phyloP scores from a whole-genome alignment of 441 rosid genomes.

The Adansonia gregorii region DNA sequence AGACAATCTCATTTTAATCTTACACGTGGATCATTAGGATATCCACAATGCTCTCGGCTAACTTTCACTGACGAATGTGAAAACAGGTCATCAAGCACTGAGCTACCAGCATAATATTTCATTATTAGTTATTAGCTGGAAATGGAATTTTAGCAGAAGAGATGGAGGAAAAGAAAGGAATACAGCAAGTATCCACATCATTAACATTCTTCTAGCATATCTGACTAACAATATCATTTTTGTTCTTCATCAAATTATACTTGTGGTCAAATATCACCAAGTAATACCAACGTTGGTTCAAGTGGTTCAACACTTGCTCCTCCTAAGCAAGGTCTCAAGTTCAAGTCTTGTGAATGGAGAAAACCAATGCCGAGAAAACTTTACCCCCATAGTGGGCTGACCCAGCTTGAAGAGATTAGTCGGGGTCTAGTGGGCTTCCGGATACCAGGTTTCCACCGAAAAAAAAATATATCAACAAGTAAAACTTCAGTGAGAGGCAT shows the following conservation, averaged over 20 bases:
- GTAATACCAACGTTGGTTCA: too few species aligned
- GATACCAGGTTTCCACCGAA: too few species aligned
- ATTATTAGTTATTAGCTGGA: conserved; percentile 16
- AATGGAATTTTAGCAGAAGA: not conserved
- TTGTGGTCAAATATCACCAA: not conserved
- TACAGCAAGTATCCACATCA: not conserved
- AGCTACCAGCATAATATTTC: conserved; percentile 20
- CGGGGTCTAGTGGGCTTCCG: too few species aligned
- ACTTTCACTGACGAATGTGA: conserved; percentile 46
- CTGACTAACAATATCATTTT: not conserved
- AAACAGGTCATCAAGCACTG: conserved; percentile 27
- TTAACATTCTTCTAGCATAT: not conserved
- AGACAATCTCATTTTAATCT: conserved; percentile 89
- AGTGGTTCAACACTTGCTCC: too few species aligned
- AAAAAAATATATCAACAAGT: not conserved
- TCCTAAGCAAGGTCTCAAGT: too few species aligned
- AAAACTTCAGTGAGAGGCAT: not conserved
- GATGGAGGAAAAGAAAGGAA: not conserved
- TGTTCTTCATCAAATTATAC: not conserved
- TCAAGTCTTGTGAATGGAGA: too few species aligned
- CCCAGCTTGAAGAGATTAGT: too few species aligned
- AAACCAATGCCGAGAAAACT: too few species aligned
- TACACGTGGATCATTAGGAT: conserved; percentile 74
- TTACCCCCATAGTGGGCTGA: too few species aligned
- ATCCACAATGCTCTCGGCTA: conserved; percentile 50